Evolutionary conservation across 495 filamentous ascomycete genomes (phyloP), one percentile per base, ranked within the genome.

Genomic region (Penicillium soppii): DNA sequence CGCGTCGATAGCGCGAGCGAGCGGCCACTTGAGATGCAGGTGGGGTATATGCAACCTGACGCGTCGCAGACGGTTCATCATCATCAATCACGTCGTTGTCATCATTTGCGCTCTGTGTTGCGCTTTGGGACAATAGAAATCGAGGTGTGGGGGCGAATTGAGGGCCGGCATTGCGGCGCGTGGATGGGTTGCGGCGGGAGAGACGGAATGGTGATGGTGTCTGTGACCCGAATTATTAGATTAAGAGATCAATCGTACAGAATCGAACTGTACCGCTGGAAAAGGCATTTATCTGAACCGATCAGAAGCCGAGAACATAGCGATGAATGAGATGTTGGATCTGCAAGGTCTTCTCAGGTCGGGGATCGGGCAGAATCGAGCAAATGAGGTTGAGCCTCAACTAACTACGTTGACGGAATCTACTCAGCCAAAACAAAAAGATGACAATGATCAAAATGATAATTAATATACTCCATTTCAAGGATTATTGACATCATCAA

Each of bases 131-230:
- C 7, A 75, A 49, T 3, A 73, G 43, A 25, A 76, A 76, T 8
- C 71, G 70, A 15, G 71, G 73, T 1, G 71, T 71, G 2, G 68
- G 67, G 0, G 73, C 71, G 47, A 76, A 76, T 32, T 74, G 71
- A 5, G 70, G 57, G 17, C 66, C 63, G 20, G 57, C 53, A 35
- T 36, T 65, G 50, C 57, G 54, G 38, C 62, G 64, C 43, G 69
- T 52, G 26, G 63, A 61, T 36, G 63, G 58, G 12, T 63, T 45
- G 54, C 58, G 57, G 46, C 53, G 59, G 50, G 63, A 53, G 5
- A 58, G 47, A 43, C 68, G 68, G 53, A 68, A 69, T 32, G 69
- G 71, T 23, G 71, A 65, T 30, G 64, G 64, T 12, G 65, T 68
- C 65, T 68, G 41, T 7, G 12, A 15, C 25, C 9, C 7, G n/a